phyloP scores from a whole-genome alignment of 75 land plant species.

The Cunninghamia lanceolata region DNA sequence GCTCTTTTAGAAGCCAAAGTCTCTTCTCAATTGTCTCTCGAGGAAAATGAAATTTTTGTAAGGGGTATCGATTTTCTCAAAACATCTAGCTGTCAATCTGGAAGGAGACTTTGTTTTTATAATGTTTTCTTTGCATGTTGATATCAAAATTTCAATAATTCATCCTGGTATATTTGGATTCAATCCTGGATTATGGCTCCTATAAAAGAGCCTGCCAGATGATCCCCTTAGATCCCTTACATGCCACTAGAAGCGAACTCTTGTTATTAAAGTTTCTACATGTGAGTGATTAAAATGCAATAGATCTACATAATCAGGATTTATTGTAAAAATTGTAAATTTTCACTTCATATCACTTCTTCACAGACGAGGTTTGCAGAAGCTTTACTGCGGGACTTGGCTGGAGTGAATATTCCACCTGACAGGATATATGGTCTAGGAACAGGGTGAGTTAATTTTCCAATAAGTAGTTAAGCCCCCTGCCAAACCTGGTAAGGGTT shows the following conservation, averaged over 20 bases:
- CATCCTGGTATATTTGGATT: no score
- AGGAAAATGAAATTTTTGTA: no score
- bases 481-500: neutral
- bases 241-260: neutral
- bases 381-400: conserved; percentile 76
- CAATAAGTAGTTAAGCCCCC: neutral
- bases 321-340: neutral
- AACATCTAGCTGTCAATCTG: no score
- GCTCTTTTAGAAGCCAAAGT: no score
- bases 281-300: neutral
- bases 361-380: conserved; percentile 90
- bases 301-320: neutral
- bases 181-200: no score
- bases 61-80: no score
- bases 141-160: no score
- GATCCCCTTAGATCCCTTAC: neutral
- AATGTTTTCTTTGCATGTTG: no score
- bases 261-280: neutral
- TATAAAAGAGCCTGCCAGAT: no score
- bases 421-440: conserved; percentile 94
- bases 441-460: conserved; percentile 64
- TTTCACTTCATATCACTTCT: conserved; percentile 7
- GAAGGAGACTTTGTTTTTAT: no score
- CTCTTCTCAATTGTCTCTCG: no score
- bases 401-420: conserved; percentile 79